A percentile compares a stretch with the other conserved stretches of the same genome.
Conservation (phyloP, 805 yeast species). For the Saccharomycopsis schoenii region DNA sequence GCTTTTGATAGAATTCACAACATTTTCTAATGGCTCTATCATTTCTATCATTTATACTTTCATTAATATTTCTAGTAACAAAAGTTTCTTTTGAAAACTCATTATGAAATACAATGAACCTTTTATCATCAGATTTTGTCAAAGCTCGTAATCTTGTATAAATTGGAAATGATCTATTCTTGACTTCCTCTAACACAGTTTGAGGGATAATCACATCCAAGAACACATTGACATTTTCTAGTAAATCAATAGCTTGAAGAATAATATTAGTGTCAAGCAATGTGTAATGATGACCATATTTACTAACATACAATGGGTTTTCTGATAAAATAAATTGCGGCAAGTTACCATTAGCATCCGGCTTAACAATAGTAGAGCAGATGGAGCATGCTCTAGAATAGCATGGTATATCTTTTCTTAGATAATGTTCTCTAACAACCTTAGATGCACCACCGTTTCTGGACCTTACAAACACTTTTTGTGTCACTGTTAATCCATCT, state of each 20-base stretch:
- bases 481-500: conserved; percentile 56
- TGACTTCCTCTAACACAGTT: conserved; percentile 87
- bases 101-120: conserved; percentile 87
- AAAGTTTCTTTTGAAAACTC: conserved; percentile 73
- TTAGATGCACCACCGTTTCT: conserved; percentile 85
- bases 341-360: conserved; percentile 60
- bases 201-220: conserved; percentile 93
- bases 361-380: conserved; percentile 47
- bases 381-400: conserved; percentile 56
- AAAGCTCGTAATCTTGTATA: conserved; percentile 75
- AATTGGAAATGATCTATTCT: conserved; percentile 77
- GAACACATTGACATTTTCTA: conserved; percentile 69
- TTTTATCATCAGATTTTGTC: conserved; percentile 61
- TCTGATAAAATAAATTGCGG: conserved; percentile 58
- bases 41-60: conserved; percentile 78
- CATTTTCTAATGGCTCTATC: conserved; percentile 81
- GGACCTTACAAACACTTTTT: conserved; percentile 86
- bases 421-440: conserved; percentile 87
- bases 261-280: conserved; percentile 84
- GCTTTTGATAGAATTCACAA: conserved; percentile 62
- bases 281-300: conserved; percentile 65
- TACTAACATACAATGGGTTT: conserved; percentile 39
- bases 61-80: conserved; percentile 50
- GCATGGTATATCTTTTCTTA: conserved; percentile 89
- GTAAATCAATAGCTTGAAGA: conserved; percentile 77